phyloP scores from a whole-genome alignment of 768 basidiomycete genomes.

The Auricularia sp. region DNA sequence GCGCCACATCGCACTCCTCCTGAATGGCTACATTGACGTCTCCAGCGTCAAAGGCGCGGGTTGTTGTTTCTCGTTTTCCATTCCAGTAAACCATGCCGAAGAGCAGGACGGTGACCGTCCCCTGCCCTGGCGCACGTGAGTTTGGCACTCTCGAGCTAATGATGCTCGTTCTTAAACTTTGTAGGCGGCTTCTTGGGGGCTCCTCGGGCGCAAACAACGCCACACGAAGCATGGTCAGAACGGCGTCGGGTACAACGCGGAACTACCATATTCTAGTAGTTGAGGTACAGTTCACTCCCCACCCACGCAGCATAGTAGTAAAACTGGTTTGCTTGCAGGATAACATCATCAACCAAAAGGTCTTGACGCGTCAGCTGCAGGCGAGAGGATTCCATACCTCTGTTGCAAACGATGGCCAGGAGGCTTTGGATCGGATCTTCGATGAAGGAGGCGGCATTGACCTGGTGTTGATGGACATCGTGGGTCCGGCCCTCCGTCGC shows the following conservation, averaged over 20 bases:
- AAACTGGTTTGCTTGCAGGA: not conserved
- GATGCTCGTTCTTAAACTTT: not conserved
- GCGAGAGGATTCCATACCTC: not conserved
- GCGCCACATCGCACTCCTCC: not conserved
- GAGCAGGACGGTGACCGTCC: not conserved
- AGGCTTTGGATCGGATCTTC: not conserved
- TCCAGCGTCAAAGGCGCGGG: not conserved
- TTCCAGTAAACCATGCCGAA: not conserved
- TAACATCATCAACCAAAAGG: constrained; percentile 1
- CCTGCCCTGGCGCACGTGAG: not conserved
- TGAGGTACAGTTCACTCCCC: not conserved
- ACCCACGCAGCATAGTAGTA: not conserved
- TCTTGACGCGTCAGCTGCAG: not conserved
- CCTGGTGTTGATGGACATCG: not conserved
- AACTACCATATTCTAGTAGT: not conserved
- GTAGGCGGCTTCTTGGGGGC: not conserved
- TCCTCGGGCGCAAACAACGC: not conserved
- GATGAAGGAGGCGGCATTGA: not conserved
- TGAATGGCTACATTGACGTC: not conserved
- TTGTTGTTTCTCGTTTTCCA: not conserved
- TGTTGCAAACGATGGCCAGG: not conserved
- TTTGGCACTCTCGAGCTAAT: not conserved
- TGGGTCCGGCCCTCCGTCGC: not conserved
- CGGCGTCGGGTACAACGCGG: not conserved
- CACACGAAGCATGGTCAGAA: not conserved